These are phyloP conservation scores for Amauroascus verrucosus DNA, from an alignment of 2,329 filamentous ascomycete species.

Conservation along the genomic window DNA sequence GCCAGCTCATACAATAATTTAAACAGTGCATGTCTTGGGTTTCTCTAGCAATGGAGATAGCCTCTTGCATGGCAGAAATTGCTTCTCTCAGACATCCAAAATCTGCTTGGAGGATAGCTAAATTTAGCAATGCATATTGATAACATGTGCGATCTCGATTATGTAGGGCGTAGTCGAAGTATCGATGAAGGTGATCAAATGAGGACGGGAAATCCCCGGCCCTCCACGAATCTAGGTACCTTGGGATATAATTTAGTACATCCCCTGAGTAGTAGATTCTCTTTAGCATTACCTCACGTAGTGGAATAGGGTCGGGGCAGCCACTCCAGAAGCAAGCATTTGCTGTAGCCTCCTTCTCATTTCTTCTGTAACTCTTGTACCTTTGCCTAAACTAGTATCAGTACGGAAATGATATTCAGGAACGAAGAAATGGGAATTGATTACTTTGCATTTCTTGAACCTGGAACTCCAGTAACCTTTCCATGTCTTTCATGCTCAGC, in stretches of 20 bases:
- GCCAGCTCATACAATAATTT: constrained; percentile 91
- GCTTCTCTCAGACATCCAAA: constrained; percentile 88
- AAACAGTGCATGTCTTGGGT: constrained; percentile 86
- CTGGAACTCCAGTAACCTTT: constrained; percentile 75
- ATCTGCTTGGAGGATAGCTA: constrained; percentile 87
- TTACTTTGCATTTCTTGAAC: constrained; percentile 75
- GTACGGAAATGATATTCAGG: constrained; percentile 17
- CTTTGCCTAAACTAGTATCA: constrained; percentile 47
- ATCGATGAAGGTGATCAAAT: constrained; percentile 83
- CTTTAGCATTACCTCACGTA: constrained; percentile 53
- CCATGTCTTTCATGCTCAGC: constrained; percentile 68
- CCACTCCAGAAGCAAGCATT: constrained; percentile 55
- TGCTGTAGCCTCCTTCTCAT: constrained; percentile 61
- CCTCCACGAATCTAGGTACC: constrained; percentile 85
- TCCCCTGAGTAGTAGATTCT: background rate
- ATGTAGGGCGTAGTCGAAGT: constrained; percentile 94
- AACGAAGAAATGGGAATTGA: constrained; percentile 21
- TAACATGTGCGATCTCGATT: constrained; percentile 75
- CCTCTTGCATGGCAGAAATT: constrained; percentile 87
- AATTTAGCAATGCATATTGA: constrained; percentile 86
- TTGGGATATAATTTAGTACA: constrained; percentile 25
- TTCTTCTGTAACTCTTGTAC: constrained; percentile 63
- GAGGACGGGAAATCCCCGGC: constrained; percentile 81
- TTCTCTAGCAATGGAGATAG: constrained; percentile 86
- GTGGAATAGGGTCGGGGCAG: constrained; percentile 63